Evolutionary conservation across 768 basidiomycete species (phyloP).

Genomic region (Leccinum subgranulosum): DNA sequence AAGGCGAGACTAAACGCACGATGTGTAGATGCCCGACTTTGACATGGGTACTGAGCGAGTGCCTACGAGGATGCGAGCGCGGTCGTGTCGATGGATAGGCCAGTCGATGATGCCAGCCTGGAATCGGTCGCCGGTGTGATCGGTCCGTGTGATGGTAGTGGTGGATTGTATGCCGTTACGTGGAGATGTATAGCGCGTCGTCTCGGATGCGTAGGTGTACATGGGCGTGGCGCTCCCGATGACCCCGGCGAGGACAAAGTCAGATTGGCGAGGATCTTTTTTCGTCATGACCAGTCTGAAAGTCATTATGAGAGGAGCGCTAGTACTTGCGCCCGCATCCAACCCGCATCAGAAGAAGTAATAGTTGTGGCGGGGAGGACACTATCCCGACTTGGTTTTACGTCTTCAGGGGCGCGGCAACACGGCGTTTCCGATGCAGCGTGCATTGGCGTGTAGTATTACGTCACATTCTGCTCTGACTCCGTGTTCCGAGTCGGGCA

Average conservation of each 20-base stretch:
- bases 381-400: not conserved
- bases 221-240: not conserved
- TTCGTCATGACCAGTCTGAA: constrained; percentile 19
- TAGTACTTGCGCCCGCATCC: not conserved
- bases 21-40: constrained; percentile 21
- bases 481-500: not conserved
- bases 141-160: constrained; percentile 25
- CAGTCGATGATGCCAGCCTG: constrained; percentile 33
- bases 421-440: not conserved
- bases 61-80: constrained; percentile 20
- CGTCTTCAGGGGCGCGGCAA: not conserved
- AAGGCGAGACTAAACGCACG: constrained; percentile 7
- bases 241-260: constrained; percentile 15
- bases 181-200: not conserved
- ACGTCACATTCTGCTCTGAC: not conserved
- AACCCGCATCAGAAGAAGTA: not conserved
- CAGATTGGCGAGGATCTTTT: constrained; percentile 25
- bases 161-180: constrained; percentile 14
- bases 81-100: constrained; percentile 10
- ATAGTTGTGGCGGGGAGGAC: not conserved
- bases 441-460: not conserved
- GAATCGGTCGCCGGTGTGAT: constrained; percentile 14
- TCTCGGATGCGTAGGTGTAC: constrained; percentile 6
- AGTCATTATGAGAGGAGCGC: constrained; percentile 16
- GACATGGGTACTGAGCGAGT: constrained; percentile 25